Conservation (phyloP, 2,329 filamentous ascomycete genomes). For the Fusarium sp. region DNA sequence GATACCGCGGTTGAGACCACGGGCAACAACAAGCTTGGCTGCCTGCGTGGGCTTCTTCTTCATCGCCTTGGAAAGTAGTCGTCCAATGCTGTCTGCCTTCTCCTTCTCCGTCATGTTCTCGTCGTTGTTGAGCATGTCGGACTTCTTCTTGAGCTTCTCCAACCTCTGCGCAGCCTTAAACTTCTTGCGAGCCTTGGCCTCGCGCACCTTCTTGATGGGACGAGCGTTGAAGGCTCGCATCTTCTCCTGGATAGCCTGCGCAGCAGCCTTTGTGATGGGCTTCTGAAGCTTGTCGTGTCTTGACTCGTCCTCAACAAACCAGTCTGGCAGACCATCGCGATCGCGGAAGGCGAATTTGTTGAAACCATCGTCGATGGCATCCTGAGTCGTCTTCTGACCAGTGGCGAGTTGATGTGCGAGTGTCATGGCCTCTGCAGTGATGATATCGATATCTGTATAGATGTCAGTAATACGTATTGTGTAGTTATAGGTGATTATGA, state of each 20-base stretch:
- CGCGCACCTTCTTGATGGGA: slow-evolving; percentile 98
- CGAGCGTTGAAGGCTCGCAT: slow-evolving; percentile 90
- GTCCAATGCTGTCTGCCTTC: slow-evolving; percentile 87
- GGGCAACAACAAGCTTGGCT: slow-evolving; percentile 90
- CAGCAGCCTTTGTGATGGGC: slow-evolving; percentile 92
- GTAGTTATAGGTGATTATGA: background rate
- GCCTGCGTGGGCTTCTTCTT: slow-evolving; percentile 88
- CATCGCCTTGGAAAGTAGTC: slow-evolving; percentile 82
- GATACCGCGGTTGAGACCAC: slow-evolving; percentile 85
- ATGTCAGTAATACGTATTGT: slow-evolving; percentile 14
- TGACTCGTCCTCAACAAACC: slow-evolving; percentile 95
- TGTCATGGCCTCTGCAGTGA: slow-evolving; percentile 99
- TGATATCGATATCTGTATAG: slow-evolving; percentile 86
- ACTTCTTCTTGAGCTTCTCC: slow-evolving; percentile 98
- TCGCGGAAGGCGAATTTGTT: slow-evolving; percentile 95
- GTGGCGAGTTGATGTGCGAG: slow-evolving; percentile 92
- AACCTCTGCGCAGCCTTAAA: slow-evolving; percentile 90
- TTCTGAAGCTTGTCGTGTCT: slow-evolving; percentile 86
- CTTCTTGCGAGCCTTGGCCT: slow-evolving; percentile 97
- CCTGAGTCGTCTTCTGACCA: slow-evolving; percentile 81
- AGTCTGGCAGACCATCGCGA: slow-evolving; percentile 90
- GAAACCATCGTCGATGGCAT: slow-evolving; percentile 91
- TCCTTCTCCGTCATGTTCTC: slow-evolving; percentile 96
- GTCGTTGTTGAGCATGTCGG: slow-evolving; percentile 87
- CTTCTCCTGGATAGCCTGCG: slow-evolving; percentile 94